Percentiles rank a stretch among this genome's conserved stretches.
Evolutionary conservation across 2,329 filamentous ascomycete genomes (phyloP).

Genomic region (Penicillium sp.): DNA sequence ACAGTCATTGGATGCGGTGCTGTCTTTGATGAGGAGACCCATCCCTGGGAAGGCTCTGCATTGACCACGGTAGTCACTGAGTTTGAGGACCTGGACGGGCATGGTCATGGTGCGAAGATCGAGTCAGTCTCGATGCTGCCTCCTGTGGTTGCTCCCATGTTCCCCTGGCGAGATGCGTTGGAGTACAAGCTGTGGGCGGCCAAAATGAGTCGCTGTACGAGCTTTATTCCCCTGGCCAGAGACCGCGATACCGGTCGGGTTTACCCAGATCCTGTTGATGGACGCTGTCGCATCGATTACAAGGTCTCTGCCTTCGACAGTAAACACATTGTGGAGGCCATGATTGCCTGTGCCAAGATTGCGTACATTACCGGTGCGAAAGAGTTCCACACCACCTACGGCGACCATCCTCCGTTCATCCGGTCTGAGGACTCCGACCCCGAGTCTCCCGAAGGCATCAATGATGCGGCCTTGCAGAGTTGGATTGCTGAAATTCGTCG

Average conservation of each 20-base stretch:
- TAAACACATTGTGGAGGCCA: conserved; percentile 65
- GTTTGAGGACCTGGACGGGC: conserved; percentile 75
- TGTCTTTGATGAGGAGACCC: conserved; percentile 65
- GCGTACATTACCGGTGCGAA: conserved; percentile 72
- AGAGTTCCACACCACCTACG: conserved; percentile 69
- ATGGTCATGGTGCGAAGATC: conserved; percentile 77
- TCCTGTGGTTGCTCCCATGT: conserved; percentile 57
- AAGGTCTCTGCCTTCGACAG: conserved; percentile 67
- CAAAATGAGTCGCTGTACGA: conserved; percentile 64
- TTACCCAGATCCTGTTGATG: conserved; percentile 65
- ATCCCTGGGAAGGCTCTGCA: conserved; percentile 72
- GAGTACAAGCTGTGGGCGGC: conserved; percentile 69
- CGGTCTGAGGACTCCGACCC: conserved; percentile 35
- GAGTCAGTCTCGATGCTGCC: conserved; percentile 75
- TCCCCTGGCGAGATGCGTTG: conserved; percentile 65
- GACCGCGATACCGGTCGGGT: conserved; percentile 74
- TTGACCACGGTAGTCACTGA: conserved; percentile 73
- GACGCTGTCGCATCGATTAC: conserved; percentile 66
- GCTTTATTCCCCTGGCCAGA: conserved; percentile 69
- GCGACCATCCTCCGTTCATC: conserved; percentile 62
- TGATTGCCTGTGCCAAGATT: conserved; percentile 70
- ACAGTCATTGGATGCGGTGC: conserved; percentile 47
- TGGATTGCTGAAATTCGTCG: conserved; percentile 53
- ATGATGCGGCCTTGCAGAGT: conserved; percentile 51
- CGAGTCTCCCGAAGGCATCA: conserved; percentile 45